phyloP scores from a whole-genome alignment of 1,139 yeast species.

The Pichia sp. region DNA sequence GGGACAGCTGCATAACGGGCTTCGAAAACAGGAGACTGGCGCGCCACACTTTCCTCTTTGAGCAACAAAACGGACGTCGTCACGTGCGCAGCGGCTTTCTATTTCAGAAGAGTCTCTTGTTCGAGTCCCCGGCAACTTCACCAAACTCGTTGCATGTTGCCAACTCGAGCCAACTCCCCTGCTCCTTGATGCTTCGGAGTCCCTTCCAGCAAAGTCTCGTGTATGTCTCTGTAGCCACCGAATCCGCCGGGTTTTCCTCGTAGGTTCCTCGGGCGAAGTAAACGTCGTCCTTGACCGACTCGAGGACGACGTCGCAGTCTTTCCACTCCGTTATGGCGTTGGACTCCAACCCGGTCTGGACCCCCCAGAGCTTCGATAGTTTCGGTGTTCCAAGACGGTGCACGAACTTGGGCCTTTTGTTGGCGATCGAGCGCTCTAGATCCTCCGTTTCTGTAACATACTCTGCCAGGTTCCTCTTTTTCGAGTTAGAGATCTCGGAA shows the following conservation, averaged over 20 bases:
- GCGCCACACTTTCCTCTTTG: slow-evolving; percentile 1
- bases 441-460: slow-evolving; percentile 11
- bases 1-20: background rate
- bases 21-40: background rate
- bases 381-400: slow-evolving; percentile 28
- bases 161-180: background rate
- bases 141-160: slow-evolving; percentile 7
- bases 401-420: slow-evolving; percentile 21
- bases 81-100: background rate
- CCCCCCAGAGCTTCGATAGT: slow-evolving; percentile 27
- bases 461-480: slow-evolving; percentile 25
- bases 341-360: slow-evolving; percentile 1
- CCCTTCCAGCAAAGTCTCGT: slow-evolving; percentile 2
- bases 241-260: slow-evolving; percentile 10
- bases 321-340: background rate
- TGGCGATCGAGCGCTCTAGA: background rate
- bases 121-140: background rate
- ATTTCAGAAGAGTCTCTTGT: background rate
- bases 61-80: background rate
- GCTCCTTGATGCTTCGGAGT: slow-evolving; percentile 2
- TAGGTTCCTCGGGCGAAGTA: slow-evolving; percentile 25
- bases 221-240: background rate
- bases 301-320: slow-evolving; percentile 17
- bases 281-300: slow-evolving; percentile 27
- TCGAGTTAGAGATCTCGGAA: slow-evolving; percentile 13